Conservation (phyloP, 371 early-diverging fungal species). For the Dinochytrium kinnereticum region DNA sequence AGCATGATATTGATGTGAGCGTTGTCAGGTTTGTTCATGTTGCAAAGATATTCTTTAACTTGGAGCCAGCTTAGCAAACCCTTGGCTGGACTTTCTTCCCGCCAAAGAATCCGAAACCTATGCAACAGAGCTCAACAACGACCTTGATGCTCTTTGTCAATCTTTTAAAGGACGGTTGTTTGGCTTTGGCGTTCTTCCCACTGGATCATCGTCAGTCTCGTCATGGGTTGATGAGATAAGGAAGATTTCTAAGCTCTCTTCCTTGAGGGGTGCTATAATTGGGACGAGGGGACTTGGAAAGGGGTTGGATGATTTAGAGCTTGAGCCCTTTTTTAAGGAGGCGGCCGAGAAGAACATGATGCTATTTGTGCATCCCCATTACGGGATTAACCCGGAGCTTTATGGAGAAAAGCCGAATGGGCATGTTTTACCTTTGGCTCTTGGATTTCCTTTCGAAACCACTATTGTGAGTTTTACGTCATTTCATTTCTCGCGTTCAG, state of each 20-base stretch:
- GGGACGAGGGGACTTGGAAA: conserved; percentile 42
- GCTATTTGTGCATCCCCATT: conserved; percentile 53
- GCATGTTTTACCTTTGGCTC: conserved; percentile 52
- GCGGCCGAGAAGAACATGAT: conserved; percentile 37
- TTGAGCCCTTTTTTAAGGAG: conserved; percentile 44
- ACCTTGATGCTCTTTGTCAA: conserved; percentile 40
- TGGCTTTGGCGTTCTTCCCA: conserved; percentile 48
- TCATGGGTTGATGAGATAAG: conserved; percentile 38
- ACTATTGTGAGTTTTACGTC: conserved; percentile 27
- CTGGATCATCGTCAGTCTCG: conserved; percentile 31
- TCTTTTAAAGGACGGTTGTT: conserved; percentile 27
- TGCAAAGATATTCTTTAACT: not conserved
- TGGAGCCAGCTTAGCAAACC: conserved; percentile 29
- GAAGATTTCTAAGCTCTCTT: conserved; percentile 32
- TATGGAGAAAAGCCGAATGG: conserved; percentile 32
- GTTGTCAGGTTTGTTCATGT: conserved; percentile 19
- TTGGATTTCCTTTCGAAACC: conserved; percentile 55
- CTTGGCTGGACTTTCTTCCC: conserved; percentile 35
- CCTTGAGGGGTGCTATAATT: conserved; percentile 47
- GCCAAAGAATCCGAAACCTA: conserved; percentile 24
- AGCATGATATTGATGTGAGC: conserved; percentile 25
- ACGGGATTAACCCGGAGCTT: conserved; percentile 36
- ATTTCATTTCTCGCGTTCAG: not conserved
- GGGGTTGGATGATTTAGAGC: conserved; percentile 51
- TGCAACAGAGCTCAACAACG: conserved; percentile 40